Evolutionary conservation across 2,329 filamentous ascomycete genomes (phyloP).

Genomic region (Aureobasidium leucospermi): DNA sequence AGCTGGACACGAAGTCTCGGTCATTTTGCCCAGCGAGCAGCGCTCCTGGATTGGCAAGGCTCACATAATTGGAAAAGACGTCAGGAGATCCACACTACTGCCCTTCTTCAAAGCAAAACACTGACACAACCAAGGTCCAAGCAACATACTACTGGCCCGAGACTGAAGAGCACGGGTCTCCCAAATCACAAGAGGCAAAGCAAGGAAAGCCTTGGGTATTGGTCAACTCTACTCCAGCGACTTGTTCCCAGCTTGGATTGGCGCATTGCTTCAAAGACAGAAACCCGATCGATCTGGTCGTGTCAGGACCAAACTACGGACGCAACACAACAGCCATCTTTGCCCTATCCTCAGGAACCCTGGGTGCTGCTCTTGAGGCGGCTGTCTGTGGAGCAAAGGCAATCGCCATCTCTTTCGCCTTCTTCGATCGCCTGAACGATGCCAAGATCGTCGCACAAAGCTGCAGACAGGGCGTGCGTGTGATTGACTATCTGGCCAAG

Average conservation of each 20-base stretch:
- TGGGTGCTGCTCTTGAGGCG: slow-evolving; percentile 45
- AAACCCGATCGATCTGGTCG: slow-evolving; percentile 40
- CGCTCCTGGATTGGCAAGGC: slow-evolving; percentile 98
- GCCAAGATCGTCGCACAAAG: slow-evolving; percentile 72
- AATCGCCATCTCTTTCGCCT: slow-evolving; percentile 84
- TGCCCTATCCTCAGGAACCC: slow-evolving; percentile 40
- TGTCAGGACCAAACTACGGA: slow-evolving; percentile 39
- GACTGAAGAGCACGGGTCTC: slow-evolving; percentile 24
- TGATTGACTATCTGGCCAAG: slow-evolving; percentile 70
- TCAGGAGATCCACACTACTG: slow-evolving; percentile 38
- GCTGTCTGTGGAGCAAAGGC: slow-evolving; percentile 44
- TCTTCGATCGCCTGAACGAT: slow-evolving; percentile 79
- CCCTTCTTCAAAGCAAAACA: neutral
- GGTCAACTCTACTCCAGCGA: slow-evolving; percentile 43
- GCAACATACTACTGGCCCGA: slow-evolving; percentile 40
- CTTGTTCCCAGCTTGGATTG: slow-evolving; percentile 43
- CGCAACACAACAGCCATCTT: slow-evolving; percentile 45
- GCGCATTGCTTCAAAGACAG: slow-evolving; percentile 39
- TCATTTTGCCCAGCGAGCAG: slow-evolving; percentile 84
- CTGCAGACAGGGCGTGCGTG: slow-evolving; percentile 62
- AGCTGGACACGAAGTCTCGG: slow-evolving; percentile 79
- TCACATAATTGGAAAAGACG: slow-evolving; percentile 76
- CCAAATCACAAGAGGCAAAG: slow-evolving; percentile 16
- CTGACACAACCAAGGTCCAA: neutral
- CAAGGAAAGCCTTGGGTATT: slow-evolving; percentile 42